Evolutionary conservation across 805 yeast species (phyloP), one percentile per base, ranked within the genome.

Genomic region (Wickerhamiella vanderwaltii): DNA sequence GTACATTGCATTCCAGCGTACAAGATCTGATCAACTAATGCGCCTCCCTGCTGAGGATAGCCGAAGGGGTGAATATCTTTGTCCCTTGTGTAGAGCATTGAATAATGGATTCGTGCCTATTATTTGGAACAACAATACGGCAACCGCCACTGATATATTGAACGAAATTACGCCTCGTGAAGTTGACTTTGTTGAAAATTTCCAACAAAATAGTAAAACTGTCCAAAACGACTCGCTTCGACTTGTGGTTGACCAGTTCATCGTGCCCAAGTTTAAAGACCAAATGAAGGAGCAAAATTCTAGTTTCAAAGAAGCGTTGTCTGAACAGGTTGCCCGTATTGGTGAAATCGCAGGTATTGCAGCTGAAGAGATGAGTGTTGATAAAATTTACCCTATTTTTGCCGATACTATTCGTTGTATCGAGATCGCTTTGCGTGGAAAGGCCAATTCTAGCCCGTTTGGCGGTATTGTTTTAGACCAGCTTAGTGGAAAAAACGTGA

Each of bases 31-130:
- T 26, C 49, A 48, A 2, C 20, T 45, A 54, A 73, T 86, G 25
- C 68, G 94, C 54, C 83, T 87, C 38, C 66, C 77, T 4, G 94
- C 95, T 0, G 94, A 80, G 48, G 75, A 81, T 47, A 61, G 68
- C 9, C 76, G 75, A 22, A 73, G 73, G 44, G 73, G 75, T 6
- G 94, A 87, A 52, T 79, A 83, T 49, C 62, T 83, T 19, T 88
- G 98, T 54, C 97, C 97, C 0, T 68, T 88, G 28, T 88, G 98
- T 64, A 85, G 85, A 46, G 79, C 94, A 0, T 65, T 88, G 34
- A 81, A 80, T 54, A 88, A 88, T 55, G 69, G 79, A 45, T 85
- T 88, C 55, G 62, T 88, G 32, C 98, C 97, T 0, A 65, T 81
- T 1, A 55, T 79, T 26, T 79, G 83, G 74, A 53, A 66, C 2